Evolutionary conservation across 805 yeast species (phyloP), one percentile per base, ranked within the genome.

Genomic region (Candida quercuum): DNA sequence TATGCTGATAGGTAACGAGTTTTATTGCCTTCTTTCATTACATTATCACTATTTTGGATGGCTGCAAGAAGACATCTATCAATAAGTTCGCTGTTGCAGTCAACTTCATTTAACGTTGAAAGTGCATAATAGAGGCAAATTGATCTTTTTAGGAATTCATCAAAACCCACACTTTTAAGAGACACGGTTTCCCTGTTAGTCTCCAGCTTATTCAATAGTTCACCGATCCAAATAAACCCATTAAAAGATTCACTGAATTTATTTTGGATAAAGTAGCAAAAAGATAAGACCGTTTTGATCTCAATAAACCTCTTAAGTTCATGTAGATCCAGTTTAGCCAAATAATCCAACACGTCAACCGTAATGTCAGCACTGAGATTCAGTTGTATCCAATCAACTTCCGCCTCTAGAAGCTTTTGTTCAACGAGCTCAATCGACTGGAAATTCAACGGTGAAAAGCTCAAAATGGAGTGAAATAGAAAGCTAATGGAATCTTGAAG

Each of bases 1-100:
- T 38, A 43, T 16, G 14, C 12, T 19, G 40, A 43, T 12, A 33
- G 11, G 5, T 11, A 20, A 1, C 29, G 17, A n/a, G 13, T 19
- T 13, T n/a, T 18, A 15, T 26, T 23, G 4, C 16, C 7, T 4
- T 14, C 25, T 20, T 7, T 16, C 10, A n/a, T 12, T 8, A 20
- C 14, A 9, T 17, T 18, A 6, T 26, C 23, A 14, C 24, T 33
- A 19, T 17, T 19, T 16, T n/a, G 21, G 12, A 16, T 12, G 16
- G 20, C 20, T 8, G 23, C 12, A 5, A 19, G 5, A 12, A 20
- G 17, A 13, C 32, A 29, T 6, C 5, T 6, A 13, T 29, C 16
- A 5, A 29, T n/a, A 19, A 19, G 24, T n/a, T 19, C 16, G n/a
- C n/a, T n/a, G n/a, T n/a, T n/a, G n/a, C n/a, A n/a, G n/a, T n/a